phyloP scores from a whole-genome alignment of 768 basidiomycete genomes.

The Clavaria fumosa region DNA sequence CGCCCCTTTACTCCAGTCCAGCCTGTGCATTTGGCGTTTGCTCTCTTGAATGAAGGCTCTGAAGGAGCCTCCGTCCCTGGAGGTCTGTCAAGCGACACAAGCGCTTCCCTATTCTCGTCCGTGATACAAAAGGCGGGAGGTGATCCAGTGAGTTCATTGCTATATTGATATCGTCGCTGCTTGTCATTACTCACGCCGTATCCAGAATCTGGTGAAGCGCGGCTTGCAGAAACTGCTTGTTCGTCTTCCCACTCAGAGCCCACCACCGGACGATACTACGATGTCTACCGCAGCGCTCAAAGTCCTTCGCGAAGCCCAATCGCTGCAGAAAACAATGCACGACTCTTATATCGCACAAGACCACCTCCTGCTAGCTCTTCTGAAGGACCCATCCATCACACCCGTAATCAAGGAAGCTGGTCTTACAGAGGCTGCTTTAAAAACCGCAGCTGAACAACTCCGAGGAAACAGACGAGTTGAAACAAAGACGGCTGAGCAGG shows the following conservation, averaged over 20 bases:
- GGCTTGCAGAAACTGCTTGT: constrained; percentile 64
- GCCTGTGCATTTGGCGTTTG: constrained; percentile 72
- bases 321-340: constrained; percentile 68
- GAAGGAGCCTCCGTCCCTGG: constrained; percentile 17
- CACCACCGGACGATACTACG: constrained; percentile 69
- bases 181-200: constrained; percentile 1
- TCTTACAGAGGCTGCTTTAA: constrained; percentile 55
- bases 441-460: constrained; percentile 62
- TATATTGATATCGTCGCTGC: neutral
- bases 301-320: constrained; percentile 62
- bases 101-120: constrained; percentile 50
- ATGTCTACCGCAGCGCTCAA: constrained; percentile 41
- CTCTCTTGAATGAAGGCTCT: constrained; percentile 56
- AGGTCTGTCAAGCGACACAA: constrained; percentile 17
- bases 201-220: constrained; percentile 45
- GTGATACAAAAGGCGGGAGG: constrained; percentile 76
- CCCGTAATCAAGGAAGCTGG: constrained; percentile 59
- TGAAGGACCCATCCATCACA: constrained; percentile 56
- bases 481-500: constrained; percentile 73
- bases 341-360: constrained; percentile 91
- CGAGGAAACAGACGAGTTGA: constrained; percentile 80
- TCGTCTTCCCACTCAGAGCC: constrained; percentile 68
- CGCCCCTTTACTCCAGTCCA: constrained; percentile 54
- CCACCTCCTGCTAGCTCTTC: constrained; percentile 73
- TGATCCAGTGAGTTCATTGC: constrained; percentile 43